phyloP scores from a whole-genome alignment of 179 eudicot genomes.

The Nepenthes alata region DNA sequence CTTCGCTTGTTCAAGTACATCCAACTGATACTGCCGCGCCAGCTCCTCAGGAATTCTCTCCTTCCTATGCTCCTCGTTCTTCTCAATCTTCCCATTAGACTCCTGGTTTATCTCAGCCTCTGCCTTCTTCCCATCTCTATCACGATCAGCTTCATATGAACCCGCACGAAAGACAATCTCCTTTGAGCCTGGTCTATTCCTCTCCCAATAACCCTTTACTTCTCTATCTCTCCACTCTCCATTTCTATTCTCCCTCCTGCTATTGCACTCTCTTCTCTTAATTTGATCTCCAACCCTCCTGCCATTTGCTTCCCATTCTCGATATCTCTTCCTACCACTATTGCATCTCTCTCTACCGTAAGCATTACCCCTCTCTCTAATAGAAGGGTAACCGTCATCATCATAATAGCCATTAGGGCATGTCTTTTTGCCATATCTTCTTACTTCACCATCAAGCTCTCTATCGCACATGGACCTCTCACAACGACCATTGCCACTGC shows the following conservation, averaged over 20 bases:
- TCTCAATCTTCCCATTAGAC: slow-evolving; percentile 21
- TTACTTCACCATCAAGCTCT: slow-evolving; percentile 22
- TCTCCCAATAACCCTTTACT: slow-evolving; percentile 83
- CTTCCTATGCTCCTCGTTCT: slow-evolving; percentile 23
- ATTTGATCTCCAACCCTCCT: slow-evolving; percentile 24
- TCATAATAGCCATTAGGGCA: slow-evolving; percentile 20
- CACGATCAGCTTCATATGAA: slow-evolving; percentile 47
- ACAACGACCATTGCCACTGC: not conserved
- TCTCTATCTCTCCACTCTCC: slow-evolving; percentile 56
- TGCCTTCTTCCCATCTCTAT: slow-evolving; percentile 29
- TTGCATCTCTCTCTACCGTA: slow-evolving; percentile 15
- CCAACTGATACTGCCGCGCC: slow-evolving; percentile 85
- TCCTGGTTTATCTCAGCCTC: slow-evolving; percentile 28
- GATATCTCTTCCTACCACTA: slow-evolving; percentile 30
- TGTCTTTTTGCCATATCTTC: slow-evolving; percentile 29
- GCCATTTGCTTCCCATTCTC: slow-evolving; percentile 28
- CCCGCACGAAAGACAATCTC: slow-evolving; percentile 72
- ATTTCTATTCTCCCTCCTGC: slow-evolving; percentile 36
- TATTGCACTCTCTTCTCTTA: slow-evolving; percentile 35
- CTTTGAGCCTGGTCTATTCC: slow-evolving; percentile 52
- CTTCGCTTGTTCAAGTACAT: slow-evolving; percentile 95
- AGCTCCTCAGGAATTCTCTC: slow-evolving; percentile 60
- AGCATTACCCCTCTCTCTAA: slow-evolving; percentile 16
- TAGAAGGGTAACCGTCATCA: slow-evolving; percentile 23
- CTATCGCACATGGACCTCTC: slow-evolving; percentile 10